Percentiles rank a stretch among this genome's conserved stretches.
Evolutionary conservation across 495 filamentous ascomycete species (phyloP).

Genomic region (Podospora didyma): DNA sequence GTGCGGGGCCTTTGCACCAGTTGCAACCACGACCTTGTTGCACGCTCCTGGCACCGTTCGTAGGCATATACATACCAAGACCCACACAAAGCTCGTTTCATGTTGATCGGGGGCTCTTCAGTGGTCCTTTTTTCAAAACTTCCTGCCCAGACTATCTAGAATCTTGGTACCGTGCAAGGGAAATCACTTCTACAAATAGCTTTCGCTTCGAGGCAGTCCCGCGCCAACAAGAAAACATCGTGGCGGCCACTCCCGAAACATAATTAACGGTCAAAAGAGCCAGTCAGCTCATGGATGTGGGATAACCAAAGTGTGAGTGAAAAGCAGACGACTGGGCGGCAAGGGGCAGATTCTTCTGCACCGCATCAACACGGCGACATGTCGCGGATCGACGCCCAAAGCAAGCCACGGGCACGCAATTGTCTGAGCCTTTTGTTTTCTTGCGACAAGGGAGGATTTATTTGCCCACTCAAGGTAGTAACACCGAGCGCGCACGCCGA

Average conservation of each 20-base stretch:
- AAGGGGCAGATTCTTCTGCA: too few relatives aligned
- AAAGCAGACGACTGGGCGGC: neutral
- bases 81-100: conserved; percentile 13
- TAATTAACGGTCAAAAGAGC: neutral
- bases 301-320: neutral
- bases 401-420: neutral
- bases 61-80: neutral
- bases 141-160: conserved; percentile 12
- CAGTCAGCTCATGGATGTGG: too few relatives aligned
- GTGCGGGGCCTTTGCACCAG: neutral
- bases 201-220: neutral
- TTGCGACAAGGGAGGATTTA: too few relatives aligned
- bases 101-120: conserved; percentile 14
- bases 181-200: conserved; percentile 5
- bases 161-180: conserved; percentile 10
- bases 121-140: conserved; percentile 11
- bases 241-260: neutral
- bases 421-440: too few relatives aligned
- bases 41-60: neutral
- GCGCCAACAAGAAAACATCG: neutral
- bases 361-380: too few relatives aligned
- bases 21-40: neutral
- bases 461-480: too few relatives aligned
- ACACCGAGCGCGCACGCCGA: too few relatives aligned
- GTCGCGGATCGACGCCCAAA: neutral